Evolutionary conservation across 2,329 filamentous ascomycete species (phyloP).

Genomic region (Canariomyces notabilis): DNA sequence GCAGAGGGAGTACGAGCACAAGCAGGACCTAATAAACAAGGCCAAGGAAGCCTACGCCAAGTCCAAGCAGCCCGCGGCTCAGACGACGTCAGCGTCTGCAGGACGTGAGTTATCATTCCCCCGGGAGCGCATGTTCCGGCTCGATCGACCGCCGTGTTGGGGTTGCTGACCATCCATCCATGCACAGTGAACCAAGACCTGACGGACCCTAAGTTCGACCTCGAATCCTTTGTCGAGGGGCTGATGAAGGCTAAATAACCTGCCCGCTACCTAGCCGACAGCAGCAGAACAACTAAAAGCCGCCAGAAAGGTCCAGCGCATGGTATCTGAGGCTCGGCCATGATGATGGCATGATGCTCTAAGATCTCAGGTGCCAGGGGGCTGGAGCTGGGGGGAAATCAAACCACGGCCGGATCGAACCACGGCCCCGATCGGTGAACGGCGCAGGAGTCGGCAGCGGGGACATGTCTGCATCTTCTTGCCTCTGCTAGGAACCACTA

Average conservation of each 20-base stretch:
- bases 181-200: conserved; percentile 48
- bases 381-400: neutral
- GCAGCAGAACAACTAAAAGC: neutral
- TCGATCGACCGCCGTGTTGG: too few relatives aligned
- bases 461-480: conserved; percentile 16
- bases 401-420: neutral
- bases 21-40: conserved; percentile 85
- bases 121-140: too few relatives aligned
- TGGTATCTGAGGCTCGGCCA: neutral
- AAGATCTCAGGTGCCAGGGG: neutral
- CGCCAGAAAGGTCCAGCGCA: too few relatives aligned
- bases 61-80: conserved; percentile 54
- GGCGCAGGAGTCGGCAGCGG: neutral
- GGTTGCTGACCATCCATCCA: too few relatives aligned
- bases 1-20: conserved; percentile 82
- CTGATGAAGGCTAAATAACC: conserved; percentile 35
- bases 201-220: conserved; percentile 83
- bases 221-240: conserved; percentile 75
- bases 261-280: neutral
- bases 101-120: conserved; percentile 29
- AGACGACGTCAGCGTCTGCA: conserved; percentile 30
- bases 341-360: neutral
- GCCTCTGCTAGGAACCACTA: neutral
- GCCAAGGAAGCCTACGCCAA: conserved; percentile 87
- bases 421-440: neutral